Percentiles rank a stretch among this genome's conserved stretches.
phyloP scores from a whole-genome alignment of 2,329 filamentous ascomycete genomes.

The Pestalotiopsis sp. region DNA sequence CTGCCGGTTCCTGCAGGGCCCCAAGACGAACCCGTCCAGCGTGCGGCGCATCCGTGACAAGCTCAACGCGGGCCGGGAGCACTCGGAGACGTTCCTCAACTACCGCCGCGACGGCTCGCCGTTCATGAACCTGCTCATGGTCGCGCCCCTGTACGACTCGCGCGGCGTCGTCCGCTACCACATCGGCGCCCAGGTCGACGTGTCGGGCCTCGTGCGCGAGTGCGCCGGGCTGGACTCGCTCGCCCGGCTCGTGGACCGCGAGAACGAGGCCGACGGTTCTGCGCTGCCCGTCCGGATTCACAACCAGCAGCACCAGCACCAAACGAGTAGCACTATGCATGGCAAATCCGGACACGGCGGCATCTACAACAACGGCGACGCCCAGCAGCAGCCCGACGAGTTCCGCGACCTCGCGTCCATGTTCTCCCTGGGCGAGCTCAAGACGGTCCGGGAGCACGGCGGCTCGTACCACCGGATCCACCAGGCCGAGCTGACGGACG shows the following conservation, averaged over 20 bases:
- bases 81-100: slow-evolving; percentile 76
- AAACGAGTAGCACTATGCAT: slow-evolving; percentile 21
- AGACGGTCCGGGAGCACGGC: slow-evolving; percentile 64
- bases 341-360: slow-evolving; percentile 14
- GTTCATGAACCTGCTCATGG: slow-evolving; percentile 78
- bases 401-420: slow-evolving; percentile 71
- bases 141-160: slow-evolving; percentile 71
- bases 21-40: slow-evolving; percentile 67
- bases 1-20: slow-evolving; percentile 78
- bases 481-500: slow-evolving; percentile 46
- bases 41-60: slow-evolving; percentile 65
- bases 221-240: slow-evolving; percentile 67
- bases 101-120: slow-evolving; percentile 78
- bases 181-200: slow-evolving; percentile 73
- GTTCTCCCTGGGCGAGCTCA: slow-evolving; percentile 69
- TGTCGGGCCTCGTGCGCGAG: slow-evolving; percentile 70
- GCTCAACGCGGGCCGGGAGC: slow-evolving; percentile 65
- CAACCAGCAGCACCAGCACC: not conserved
- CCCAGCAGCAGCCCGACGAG: slow-evolving; percentile 50
- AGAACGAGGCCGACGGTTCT: slow-evolving; percentile 8
- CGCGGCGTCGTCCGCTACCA: slow-evolving; percentile 68
- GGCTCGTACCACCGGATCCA: slow-evolving; percentile 61
- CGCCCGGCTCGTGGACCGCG: slow-evolving; percentile 44
- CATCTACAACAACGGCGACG: slow-evolving; percentile 23
- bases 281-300: not conserved